Evolutionary conservation across 805 yeast genomes (phyloP), one percentile per base, ranked within the genome.

Genomic region (Tetrapisispora iriomotensis): DNA sequence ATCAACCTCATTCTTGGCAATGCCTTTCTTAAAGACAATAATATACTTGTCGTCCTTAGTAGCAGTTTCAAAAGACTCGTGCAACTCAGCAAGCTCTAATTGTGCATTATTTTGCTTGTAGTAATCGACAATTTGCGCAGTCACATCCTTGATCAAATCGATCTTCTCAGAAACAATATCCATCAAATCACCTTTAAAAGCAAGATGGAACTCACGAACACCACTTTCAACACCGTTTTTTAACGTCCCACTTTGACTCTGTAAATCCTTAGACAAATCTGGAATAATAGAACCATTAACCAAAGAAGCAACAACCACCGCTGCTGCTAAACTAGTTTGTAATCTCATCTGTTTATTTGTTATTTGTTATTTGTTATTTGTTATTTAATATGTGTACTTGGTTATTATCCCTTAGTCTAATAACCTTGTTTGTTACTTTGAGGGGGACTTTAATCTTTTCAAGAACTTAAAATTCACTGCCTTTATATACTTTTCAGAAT

Each of bases 21-120:
- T 68, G 38, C 67, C 74, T 39, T 75, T 74, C 68, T 86, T 87
- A 67, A 90, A 78, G 37, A 88, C 87, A 50, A 92, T 67, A 47
- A 92, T 88, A 68, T 86, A 92, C 53, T 80, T 79, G 66, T 82
- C 72, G 27, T 42, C n/a, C 8, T 74, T 70, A 38, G 67, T 60
- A 10, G 58, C 27, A 19, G 34, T 38, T 7, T 13, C 21, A 4
- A 24, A 22, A 14, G 28, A 19, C 53, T 37, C 72, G 72, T 23
- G 64, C 45, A 80, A 51, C 6, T 24, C 20, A 9, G 36, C 36
- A 5, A 81, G 77, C 22, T 75, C 74, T 30, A 63, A 52, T 7
- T 30, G 42, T 38, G 15, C 12, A 6, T n/a, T 21, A 17, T 24
- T 21, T 20, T 6, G 9, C 29, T 36, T 9, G 36, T 34, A 15